phyloP scores from a whole-genome alignment of 805 yeast genomes.

The Saturnispora gosingensis region DNA sequence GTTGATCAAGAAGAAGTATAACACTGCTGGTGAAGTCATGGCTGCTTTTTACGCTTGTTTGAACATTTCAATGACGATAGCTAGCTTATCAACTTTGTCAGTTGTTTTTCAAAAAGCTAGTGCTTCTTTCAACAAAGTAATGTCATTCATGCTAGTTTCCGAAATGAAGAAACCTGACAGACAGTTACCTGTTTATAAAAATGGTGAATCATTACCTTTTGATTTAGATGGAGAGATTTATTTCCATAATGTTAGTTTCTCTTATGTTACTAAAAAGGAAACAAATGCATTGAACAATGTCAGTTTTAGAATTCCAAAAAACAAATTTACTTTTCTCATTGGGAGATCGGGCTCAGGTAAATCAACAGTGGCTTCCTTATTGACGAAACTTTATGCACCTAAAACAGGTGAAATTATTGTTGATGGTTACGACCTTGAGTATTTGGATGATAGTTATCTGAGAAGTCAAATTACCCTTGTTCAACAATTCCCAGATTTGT shows the following conservation, averaged over 20 bases:
- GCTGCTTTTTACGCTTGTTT: conserved; percentile 81
- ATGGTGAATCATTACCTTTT: conserved; percentile 17
- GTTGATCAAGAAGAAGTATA: conserved; percentile 43
- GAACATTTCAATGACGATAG: conserved; percentile 54
- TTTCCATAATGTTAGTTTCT: conserved; percentile 49
- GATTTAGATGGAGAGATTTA: conserved; percentile 39
- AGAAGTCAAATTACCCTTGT: conserved; percentile 58
- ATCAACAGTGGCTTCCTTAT: conserved; percentile 62
- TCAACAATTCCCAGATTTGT: conserved; percentile 60
- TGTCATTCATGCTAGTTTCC: conserved; percentile 27
- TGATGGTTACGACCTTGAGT: conserved; percentile 40
- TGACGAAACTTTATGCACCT: conserved; percentile 52
- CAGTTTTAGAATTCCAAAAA: conserved; percentile 35
- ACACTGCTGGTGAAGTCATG: conserved; percentile 55
- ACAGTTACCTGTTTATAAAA: background rate
- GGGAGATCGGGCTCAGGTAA: conserved; percentile 94
- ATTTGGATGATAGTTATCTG: conserved; percentile 43
- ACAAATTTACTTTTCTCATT: conserved; percentile 50
- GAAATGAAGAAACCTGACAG: conserved; percentile 4
- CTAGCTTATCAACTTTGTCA: conserved; percentile 45
- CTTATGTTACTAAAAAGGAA: conserved; percentile 50
- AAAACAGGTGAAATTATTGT: conserved; percentile 47
- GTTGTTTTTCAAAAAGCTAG: conserved; percentile 61
- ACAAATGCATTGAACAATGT: conserved; percentile 40
- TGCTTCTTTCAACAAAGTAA: conserved; percentile 52